Percentiles rank a stretch among this genome's conserved stretches.
phyloP scores from a whole-genome alignment of 805 yeast species.

The Wickerhamiella alocasiicola region DNA sequence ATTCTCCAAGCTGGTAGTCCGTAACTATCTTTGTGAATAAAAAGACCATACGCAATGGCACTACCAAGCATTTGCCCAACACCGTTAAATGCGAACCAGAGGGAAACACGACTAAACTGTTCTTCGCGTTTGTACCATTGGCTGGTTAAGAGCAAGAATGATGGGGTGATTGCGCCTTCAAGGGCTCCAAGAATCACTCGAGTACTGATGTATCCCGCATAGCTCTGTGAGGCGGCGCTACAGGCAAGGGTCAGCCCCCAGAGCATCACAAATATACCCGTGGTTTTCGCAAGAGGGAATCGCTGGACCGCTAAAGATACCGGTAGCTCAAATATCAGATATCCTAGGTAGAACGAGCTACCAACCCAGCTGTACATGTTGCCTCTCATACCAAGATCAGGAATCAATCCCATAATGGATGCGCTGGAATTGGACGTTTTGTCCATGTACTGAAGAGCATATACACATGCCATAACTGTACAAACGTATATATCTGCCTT shows the following conservation, averaged over 20 bases:
- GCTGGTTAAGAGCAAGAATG: conserved; percentile 42
- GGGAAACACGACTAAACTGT: too few relatives aligned
- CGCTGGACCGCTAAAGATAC: conserved; percentile 38
- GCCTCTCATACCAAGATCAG: conserved; percentile 36
- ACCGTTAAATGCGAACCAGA: conserved; percentile 36
- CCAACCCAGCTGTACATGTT: conserved; percentile 38
- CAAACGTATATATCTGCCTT: conserved; percentile 43
- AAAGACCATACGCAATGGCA: conserved; percentile 36
- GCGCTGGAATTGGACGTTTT: too few relatives aligned
- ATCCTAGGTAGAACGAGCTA: conserved; percentile 51
- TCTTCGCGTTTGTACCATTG: conserved; percentile 47
- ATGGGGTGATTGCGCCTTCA: conserved; percentile 44
- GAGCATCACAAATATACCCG: conserved; percentile 30
- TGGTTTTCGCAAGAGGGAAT: conserved; percentile 44
- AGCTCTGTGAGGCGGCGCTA: conserved; percentile 34
- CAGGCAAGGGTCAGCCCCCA: conserved; percentile 40
- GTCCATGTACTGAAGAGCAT: conserved; percentile 42
- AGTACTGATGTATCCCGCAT: conserved; percentile 35
- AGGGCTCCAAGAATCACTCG: conserved; percentile 39
- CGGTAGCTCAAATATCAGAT: conserved; percentile 44
- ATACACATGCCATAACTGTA: conserved; percentile 39
- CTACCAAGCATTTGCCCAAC: conserved; percentile 37
- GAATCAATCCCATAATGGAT: conserved; percentile 39
- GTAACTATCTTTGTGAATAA: conserved; percentile 13
- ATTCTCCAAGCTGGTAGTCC: conserved; percentile 39